Evolutionary conservation across 257 asterid genomes (phyloP).

Genomic region (Solanum corneliomulleri): DNA sequence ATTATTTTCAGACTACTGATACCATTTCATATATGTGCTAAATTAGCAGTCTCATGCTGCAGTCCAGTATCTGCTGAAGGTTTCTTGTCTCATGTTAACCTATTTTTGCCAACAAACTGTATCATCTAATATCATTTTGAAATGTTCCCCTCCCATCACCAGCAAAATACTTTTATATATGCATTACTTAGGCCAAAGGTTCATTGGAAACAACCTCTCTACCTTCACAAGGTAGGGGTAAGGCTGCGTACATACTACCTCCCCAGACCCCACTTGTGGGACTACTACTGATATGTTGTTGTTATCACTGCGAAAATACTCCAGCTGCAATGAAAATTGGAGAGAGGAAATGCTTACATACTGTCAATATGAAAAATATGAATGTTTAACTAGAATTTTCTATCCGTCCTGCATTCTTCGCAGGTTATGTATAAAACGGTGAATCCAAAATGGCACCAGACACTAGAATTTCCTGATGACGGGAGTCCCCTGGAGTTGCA

Average conservation of each 20-base stretch:
- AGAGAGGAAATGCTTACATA: not conserved
- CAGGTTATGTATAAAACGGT: constrained; percentile 75
- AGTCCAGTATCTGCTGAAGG: not conserved
- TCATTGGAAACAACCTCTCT: not conserved
- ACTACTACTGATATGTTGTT: not conserved
- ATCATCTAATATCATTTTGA: not conserved
- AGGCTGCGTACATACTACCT: not conserved
- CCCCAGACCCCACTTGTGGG: not conserved
- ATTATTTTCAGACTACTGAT: not conserved
- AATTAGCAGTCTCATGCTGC: not conserved
- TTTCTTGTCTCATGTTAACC: not conserved
- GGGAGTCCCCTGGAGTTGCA: constrained; percentile 74
- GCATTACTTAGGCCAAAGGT: not conserved
- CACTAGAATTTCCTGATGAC: constrained; percentile 81
- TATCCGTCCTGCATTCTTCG: not conserved
- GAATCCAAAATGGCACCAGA: constrained; percentile 87
- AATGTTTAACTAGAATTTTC: not conserved
- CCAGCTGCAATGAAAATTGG: not conserved
- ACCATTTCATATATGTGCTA: not conserved
- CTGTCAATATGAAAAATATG: not conserved
- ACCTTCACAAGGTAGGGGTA: not conserved
- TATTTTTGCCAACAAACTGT: not conserved
- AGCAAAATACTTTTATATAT: not conserved
- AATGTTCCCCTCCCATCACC: not conserved
- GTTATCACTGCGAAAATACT: not conserved